These are phyloP conservation scores for Camellia granthamiana DNA, from an alignment of 148 eudicot species.

Conservation along the genomic window DNA sequence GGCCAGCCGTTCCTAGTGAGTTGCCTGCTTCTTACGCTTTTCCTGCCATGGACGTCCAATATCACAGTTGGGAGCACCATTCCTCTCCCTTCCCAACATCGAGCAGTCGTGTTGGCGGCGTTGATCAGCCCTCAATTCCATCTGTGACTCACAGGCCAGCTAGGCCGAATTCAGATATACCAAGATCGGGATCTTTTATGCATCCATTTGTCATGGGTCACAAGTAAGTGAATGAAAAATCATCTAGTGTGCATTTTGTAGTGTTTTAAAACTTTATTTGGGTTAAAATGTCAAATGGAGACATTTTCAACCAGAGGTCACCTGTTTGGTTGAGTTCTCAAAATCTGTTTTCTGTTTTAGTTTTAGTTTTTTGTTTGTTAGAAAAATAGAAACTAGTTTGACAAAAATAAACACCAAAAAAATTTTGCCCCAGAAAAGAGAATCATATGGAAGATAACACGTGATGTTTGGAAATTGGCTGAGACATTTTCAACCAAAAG, in stretches of 20 bases:
- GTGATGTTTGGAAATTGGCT: neutral
- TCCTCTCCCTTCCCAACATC: constrained; percentile 44
- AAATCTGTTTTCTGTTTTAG: too few relatives aligned
- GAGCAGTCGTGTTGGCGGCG: constrained; percentile 46
- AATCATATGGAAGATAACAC: too few relatives aligned
- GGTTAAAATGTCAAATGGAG: neutral
- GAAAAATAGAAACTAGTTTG: too few relatives aligned
- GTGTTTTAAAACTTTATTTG: neutral
- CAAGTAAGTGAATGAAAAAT: constrained; percentile 42
- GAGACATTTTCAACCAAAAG: neutral
- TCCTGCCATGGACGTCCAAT: constrained; percentile 69
- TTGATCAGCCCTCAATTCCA: constrained; percentile 57
- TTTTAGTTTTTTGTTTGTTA: too few relatives aligned
- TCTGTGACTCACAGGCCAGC: constrained; percentile 55
- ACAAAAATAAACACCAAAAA: too few relatives aligned
- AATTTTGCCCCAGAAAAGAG: too few relatives aligned
- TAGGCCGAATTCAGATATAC: constrained; percentile 55
- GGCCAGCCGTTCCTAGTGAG: constrained; percentile 59
- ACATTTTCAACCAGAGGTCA: neutral
- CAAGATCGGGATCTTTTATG: constrained; percentile 65
- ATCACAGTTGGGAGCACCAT: constrained; percentile 70
- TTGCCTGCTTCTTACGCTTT: constrained; percentile 59
- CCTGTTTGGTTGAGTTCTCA: too few relatives aligned
- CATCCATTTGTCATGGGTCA: constrained; percentile 62
- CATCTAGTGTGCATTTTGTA: neutral